Evolutionary conservation across 768 basidiomycete genomes (phyloP).

Genomic region (Rickenella mellea): DNA sequence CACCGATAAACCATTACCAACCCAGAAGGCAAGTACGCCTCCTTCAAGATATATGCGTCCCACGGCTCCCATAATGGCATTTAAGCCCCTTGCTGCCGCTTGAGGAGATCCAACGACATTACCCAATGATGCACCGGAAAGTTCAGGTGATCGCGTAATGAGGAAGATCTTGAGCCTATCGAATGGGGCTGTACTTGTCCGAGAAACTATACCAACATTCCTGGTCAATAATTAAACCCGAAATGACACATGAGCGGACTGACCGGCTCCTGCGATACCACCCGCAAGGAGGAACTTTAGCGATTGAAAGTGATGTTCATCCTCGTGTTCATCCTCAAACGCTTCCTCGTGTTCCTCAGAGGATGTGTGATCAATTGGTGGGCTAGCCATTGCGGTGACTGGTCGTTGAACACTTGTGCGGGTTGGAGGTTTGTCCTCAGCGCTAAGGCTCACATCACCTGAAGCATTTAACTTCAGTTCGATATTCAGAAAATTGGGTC

Average conservation of each 20-base stretch:
- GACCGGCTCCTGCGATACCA: slow-evolving; percentile 89
- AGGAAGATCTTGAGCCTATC: slow-evolving; percentile 95
- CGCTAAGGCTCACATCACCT: slow-evolving; percentile 75
- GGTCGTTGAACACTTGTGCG: no score
- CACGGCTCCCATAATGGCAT: slow-evolving; percentile 63
- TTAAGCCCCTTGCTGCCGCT: slow-evolving; percentile 42
- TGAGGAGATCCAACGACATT: slow-evolving; percentile 18
- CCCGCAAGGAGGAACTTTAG: slow-evolving; percentile 89
- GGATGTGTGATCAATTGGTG: no score
- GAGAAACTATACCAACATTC: slow-evolving; percentile 54
- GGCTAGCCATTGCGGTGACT: slow-evolving; percentile 5
- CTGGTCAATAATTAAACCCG: slow-evolving; percentile 4
- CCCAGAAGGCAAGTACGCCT: slow-evolving; percentile 90
- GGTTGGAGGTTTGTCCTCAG: slow-evolving; percentile 55
- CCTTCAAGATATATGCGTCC: slow-evolving; percentile 82
- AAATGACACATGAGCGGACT: slow-evolving; percentile 15
- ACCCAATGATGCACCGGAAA: slow-evolving; percentile 42
- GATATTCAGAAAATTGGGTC: background rate
- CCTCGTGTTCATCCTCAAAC: slow-evolving; percentile 46
- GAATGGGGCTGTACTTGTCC: slow-evolving; percentile 95
- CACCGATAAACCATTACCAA: slow-evolving; percentile 91
- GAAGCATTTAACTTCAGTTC: slow-evolving; percentile 5
- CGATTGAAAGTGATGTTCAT: slow-evolving; percentile 57
- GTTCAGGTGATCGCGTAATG: slow-evolving; percentile 78
- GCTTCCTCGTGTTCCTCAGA: slow-evolving; percentile 23